phyloP scores from a whole-genome alignment of 305 asterid species.

The Solanum hybrid region DNA sequence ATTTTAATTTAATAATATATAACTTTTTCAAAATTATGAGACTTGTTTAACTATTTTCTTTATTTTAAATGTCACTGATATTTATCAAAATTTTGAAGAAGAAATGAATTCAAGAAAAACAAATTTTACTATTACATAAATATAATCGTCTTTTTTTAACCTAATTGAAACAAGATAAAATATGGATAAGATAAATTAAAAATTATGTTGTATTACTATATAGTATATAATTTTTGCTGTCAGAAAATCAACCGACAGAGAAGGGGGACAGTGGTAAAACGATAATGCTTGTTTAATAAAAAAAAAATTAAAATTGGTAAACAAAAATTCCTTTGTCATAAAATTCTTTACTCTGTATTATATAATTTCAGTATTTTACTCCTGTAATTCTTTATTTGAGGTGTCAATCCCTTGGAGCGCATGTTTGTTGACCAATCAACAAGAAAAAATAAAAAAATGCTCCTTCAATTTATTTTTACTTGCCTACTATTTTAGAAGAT shows the following conservation, averaged over 20 bases:
- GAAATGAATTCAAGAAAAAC: background rate
- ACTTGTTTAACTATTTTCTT: background rate
- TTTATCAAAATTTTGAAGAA: background rate
- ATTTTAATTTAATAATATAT: background rate
- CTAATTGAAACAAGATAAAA: background rate
- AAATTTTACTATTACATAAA: too few species aligned
- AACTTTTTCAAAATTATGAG: background rate
- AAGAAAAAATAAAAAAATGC: background rate
- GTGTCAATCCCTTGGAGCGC: background rate
- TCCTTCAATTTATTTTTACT: background rate
- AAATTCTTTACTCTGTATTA: background rate
- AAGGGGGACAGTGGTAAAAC: background rate
- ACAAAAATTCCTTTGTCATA: background rate
- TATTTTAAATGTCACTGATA: too few species aligned
- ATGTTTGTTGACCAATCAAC: background rate
- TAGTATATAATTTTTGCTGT: background rate
- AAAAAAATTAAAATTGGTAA: background rate
- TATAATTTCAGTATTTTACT: background rate
- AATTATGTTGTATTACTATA: background rate
- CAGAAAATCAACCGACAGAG: background rate
- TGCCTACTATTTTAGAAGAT: too few species aligned
- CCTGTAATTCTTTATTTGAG: background rate
- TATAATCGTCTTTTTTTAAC: background rate
- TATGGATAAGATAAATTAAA: background rate
- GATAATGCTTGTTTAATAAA: background rate